phyloP scores from a whole-genome alignment of 257 asterid genomes.

The Solanum habrochaites region DNA sequence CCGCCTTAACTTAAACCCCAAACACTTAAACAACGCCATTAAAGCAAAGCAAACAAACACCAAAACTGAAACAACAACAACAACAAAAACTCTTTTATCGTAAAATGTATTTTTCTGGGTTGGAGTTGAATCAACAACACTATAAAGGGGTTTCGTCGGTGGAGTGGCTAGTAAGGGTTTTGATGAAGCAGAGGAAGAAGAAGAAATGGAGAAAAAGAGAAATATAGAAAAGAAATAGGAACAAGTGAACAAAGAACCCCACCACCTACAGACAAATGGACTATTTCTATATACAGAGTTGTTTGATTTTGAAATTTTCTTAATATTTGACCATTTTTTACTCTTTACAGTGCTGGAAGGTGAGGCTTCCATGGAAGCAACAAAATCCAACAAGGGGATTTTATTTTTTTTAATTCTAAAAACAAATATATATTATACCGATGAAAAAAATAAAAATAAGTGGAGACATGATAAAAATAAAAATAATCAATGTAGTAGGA shows the following conservation, averaged over 20 bases:
- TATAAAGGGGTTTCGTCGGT: background rate
- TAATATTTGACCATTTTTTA: background rate
- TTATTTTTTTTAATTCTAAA: background rate
- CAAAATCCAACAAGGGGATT: background rate
- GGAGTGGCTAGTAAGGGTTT: background rate
- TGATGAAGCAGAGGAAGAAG: background rate
- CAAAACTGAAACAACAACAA: background rate
- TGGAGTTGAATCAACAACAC: background rate
- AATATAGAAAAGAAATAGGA: background rate
- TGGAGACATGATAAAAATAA: background rate
- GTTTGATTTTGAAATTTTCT: background rate
- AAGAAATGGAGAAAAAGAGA: background rate
- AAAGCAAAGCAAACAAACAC: background rate
- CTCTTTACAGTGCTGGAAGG: background rate
- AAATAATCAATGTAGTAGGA: background rate
- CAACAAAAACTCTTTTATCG: background rate
- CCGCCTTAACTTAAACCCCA: background rate
- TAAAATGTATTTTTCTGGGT: background rate
- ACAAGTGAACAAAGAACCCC: constrained; percentile 1
- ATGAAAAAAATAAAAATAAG: background rate
- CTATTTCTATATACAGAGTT: background rate
- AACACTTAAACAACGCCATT: background rate
- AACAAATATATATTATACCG: background rate
- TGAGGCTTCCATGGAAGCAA: constrained; percentile 1
- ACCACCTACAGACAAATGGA: constrained; percentile 5